These are phyloP conservation scores for Colletotrichum siamense DNA, from an alignment of 2,329 filamentous ascomycete species.

Conservation along the genomic window DNA sequence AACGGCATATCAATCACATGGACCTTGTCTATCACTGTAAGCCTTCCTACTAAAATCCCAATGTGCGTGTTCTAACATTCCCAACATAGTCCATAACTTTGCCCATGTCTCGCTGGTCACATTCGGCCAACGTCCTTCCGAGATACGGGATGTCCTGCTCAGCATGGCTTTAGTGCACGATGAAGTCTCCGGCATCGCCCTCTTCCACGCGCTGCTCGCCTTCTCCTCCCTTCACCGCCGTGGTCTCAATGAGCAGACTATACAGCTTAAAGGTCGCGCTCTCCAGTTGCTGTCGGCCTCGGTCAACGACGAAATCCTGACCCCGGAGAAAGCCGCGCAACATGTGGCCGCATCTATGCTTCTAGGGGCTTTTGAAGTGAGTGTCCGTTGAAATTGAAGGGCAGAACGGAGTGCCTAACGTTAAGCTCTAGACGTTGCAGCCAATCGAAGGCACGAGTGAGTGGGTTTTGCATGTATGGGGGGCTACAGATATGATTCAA, in stretches of 20 bases:
- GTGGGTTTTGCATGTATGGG: constrained; percentile 1
- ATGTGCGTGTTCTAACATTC: neutral
- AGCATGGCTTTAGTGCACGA: neutral
- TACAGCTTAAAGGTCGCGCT: neutral
- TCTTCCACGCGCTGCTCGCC: neutral
- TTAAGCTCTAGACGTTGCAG: neutral
- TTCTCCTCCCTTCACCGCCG: neutral
- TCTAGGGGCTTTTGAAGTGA: neutral
- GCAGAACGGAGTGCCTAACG: neutral
- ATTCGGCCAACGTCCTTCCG: neutral
- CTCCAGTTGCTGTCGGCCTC: neutral
- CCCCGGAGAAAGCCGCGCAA: neutral
- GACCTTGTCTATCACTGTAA: neutral
- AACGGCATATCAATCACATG: neutral
- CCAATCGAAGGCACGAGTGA: neutral
- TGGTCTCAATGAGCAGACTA: neutral
- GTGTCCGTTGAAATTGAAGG: fast-evolving
- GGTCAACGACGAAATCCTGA: neutral
- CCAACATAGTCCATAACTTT: neutral
- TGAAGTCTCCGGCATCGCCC: neutral
- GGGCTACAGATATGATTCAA: neutral
- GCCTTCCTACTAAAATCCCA: neutral
- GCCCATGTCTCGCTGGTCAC: neutral
- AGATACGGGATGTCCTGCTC: neutral
- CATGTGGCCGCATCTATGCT: constrained; percentile 1